Conservation (phyloP, 495 filamentous ascomycete genomes). For the Penicillium silybi region DNA sequence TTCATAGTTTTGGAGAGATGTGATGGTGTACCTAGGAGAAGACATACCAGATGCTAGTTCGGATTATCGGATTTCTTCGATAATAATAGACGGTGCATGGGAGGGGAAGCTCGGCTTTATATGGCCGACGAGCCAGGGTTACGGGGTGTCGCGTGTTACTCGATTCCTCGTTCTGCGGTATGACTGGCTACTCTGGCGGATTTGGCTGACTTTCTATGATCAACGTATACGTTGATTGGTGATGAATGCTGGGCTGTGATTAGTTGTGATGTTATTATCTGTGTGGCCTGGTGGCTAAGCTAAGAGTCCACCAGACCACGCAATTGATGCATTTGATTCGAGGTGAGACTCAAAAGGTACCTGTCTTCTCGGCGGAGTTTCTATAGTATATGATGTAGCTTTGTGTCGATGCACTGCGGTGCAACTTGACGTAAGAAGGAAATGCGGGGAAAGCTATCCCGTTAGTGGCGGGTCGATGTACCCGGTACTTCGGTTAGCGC, state of each 20-base stretch:
- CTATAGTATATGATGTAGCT: not conserved
- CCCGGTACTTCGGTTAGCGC: not conserved
- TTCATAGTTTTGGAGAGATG: not conserved
- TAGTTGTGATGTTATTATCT: not conserved
- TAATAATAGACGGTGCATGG: not conserved
- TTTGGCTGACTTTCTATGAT: not conserved
- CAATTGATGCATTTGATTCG: not conserved
- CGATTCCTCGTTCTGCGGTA: not conserved
- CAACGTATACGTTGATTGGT: not conserved
- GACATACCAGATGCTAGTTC: not conserved
- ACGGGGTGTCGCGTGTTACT: not conserved
- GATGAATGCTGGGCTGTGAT: not conserved
- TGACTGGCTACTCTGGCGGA: not conserved
- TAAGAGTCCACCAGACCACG: not conserved
- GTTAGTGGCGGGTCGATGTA: not conserved
- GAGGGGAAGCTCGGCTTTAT: not conserved
- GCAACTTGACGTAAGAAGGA: conserved; percentile 20
- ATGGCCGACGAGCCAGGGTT: not conserved
- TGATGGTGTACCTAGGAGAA: not conserved
- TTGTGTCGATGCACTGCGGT: not conserved
- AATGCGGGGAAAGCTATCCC: conserved; percentile 29
- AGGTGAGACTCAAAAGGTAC: not conserved
- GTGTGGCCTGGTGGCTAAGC: not conserved
- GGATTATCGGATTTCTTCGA: not conserved
- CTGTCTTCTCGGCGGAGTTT: not conserved